phyloP scores from a whole-genome alignment of 139 green algal species.

The Coccomyxa sp. region DNA sequence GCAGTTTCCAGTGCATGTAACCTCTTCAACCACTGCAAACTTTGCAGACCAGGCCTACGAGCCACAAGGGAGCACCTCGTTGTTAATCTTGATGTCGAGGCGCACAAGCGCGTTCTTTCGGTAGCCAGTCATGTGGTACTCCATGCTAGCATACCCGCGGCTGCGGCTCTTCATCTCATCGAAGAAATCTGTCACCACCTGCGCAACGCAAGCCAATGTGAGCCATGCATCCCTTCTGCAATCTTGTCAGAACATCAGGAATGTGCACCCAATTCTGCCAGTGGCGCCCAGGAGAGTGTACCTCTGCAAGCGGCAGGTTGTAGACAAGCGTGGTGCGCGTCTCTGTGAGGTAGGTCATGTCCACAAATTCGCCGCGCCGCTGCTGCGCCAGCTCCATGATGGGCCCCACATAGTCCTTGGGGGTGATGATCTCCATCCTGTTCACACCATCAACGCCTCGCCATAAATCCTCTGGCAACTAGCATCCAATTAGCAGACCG shows the following conservation, averaged over 20 bases:
- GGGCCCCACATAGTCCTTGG: slow-evolving; percentile 88
- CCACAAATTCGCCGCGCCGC: slow-evolving; percentile 80
- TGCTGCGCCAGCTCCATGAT: slow-evolving; percentile 90
- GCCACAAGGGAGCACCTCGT: slow-evolving; percentile 37
- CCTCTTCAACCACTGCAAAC: no score
- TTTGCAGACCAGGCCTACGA: background rate
- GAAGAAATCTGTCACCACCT: slow-evolving; percentile 97
- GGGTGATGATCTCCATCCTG: slow-evolving; percentile 76
- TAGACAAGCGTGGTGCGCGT: slow-evolving; percentile 82
- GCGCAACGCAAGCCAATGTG: background rate
- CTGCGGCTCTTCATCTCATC: slow-evolving; percentile 90
- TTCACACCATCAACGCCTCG: slow-evolving; percentile 4
- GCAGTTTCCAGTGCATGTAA: no score
- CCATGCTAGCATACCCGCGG: slow-evolving; percentile 96
- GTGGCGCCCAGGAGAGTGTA: background rate
- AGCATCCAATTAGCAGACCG: background rate
- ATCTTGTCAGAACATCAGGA: background rate
- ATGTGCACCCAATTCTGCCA: background rate
- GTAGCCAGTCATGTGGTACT: slow-evolving; percentile 83
- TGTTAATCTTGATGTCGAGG: slow-evolving; percentile 91
- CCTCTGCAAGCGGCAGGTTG: slow-evolving; percentile 92
- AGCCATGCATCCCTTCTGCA: background rate
- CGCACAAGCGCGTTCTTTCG: slow-evolving; percentile 84
- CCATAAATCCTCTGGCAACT: background rate
- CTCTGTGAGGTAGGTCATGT: slow-evolving; percentile 95